A percentile compares a stretch with the other conserved stretches of the same genome.
Evolutionary conservation across 2,329 filamentous ascomycete genomes (phyloP).

Genomic region (Cephalotrichum gorgonifer): DNA sequence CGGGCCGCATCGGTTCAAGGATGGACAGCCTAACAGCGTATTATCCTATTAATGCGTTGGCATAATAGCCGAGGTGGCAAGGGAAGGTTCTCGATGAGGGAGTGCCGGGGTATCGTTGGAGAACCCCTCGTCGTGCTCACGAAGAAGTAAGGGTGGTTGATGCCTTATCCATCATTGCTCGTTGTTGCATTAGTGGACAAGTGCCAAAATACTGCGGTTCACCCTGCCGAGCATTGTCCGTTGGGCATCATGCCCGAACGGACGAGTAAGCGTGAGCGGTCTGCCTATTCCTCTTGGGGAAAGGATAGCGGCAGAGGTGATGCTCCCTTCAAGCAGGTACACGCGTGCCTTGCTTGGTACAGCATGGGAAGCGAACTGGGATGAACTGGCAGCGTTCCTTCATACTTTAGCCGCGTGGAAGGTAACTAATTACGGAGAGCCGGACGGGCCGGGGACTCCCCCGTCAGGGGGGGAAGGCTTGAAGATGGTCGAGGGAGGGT

Average conservation of each 20-base stretch:
- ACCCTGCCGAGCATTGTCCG: neutral
- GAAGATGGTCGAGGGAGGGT: too few species aligned
- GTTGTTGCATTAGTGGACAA: too few species aligned
- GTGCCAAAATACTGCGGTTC: neutral
- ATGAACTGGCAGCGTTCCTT: too few species aligned
- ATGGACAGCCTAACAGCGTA: neutral
- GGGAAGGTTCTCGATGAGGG: neutral
- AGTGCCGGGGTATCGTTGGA: neutral
- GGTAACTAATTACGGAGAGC: neutral
- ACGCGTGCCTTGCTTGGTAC: neutral
- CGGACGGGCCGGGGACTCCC: neutral
- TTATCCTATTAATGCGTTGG: neutral
- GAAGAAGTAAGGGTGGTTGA: neutral
- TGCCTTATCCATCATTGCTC: neutral
- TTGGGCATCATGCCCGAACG: neutral
- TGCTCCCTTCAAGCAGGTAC: neutral
- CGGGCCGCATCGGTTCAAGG: neutral
- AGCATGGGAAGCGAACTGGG: neutral
- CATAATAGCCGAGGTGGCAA: neutral
- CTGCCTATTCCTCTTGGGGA: neutral
- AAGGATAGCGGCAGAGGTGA: neutral
- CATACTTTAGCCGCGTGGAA: neutral
- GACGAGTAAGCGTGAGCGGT: neutral
- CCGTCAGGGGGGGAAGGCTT: too few species aligned
- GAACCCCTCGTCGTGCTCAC: neutral